phyloP scores from a whole-genome alignment of 306 rosid genomes.

The Arachis hypogaea region DNA sequence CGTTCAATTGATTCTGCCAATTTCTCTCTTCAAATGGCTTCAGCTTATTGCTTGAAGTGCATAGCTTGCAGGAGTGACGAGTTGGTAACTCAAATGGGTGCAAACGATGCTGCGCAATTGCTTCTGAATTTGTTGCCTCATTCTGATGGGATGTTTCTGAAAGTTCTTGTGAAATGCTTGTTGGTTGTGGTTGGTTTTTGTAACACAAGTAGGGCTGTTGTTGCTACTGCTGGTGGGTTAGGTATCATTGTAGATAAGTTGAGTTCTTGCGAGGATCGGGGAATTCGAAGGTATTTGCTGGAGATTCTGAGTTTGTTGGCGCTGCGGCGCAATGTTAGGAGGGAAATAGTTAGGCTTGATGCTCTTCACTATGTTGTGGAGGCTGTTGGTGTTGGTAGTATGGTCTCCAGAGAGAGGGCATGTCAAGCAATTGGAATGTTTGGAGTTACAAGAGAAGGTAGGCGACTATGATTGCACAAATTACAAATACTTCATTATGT shows the following conservation, averaged over 20 bases:
- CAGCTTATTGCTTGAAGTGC: slow-evolving; percentile 55
- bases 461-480: slow-evolving; percentile 2
- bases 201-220: slow-evolving; percentile 35
- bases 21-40: slow-evolving; percentile 44
- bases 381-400: slow-evolving; percentile 53
- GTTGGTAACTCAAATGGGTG: slow-evolving; percentile 42
- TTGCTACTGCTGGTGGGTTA: slow-evolving; percentile 45
- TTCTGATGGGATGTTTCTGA: slow-evolving; percentile 40
- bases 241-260: slow-evolving; percentile 41
- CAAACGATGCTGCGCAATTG: slow-evolving; percentile 36
- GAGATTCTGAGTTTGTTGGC: slow-evolving; percentile 57
- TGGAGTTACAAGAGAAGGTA: slow-evolving; percentile 40
- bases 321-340: slow-evolving; percentile 49
- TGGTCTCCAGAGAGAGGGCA: slow-evolving; percentile 61
- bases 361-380: slow-evolving; percentile 50
- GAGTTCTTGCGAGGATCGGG: slow-evolving; percentile 19
- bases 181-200: slow-evolving; percentile 47
- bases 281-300: slow-evolving; percentile 37
- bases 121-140: slow-evolving; percentile 46
- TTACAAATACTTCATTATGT: too few relatives aligned
- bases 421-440: slow-evolving; percentile 51
- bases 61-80: slow-evolving; percentile 49
- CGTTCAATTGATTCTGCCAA: slow-evolving; percentile 32
- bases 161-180: slow-evolving; percentile 44
- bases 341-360: slow-evolving; percentile 37